phyloP scores from a whole-genome alignment of 2,329 filamentous ascomycete genomes.

The Alternaria ethzedia region DNA sequence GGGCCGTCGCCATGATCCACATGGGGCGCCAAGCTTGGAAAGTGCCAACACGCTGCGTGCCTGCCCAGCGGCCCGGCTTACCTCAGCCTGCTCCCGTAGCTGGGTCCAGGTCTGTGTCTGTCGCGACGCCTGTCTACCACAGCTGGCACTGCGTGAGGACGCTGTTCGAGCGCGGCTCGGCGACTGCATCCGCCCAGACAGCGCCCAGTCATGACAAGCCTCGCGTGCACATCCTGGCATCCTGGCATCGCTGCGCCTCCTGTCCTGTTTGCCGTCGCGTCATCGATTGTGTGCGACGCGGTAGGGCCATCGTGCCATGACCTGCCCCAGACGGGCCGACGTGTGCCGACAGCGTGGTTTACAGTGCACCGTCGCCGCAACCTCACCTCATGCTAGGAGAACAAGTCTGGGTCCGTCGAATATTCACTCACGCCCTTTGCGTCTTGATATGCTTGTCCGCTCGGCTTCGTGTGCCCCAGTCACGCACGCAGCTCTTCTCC shows the following conservation, averaged over 20 bases:
- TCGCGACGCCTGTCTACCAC: background rate
- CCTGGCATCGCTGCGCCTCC: slow-evolving; percentile 4
- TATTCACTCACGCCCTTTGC: background rate
- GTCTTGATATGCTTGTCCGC: background rate
- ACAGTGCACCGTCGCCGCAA: background rate
- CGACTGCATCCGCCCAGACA: slow-evolving; percentile 6
- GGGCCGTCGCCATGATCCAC: slow-evolving; percentile 16
- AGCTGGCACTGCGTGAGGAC: background rate
- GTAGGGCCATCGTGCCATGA: background rate
- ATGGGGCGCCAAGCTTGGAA: slow-evolving; percentile 1
- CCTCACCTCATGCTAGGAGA: background rate
- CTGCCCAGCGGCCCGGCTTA: slow-evolving; percentile 11
- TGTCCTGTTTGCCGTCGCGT: slow-evolving; percentile 3
- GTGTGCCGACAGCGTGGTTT: background rate
- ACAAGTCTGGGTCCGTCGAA: background rate
- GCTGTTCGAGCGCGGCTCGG: slow-evolving; percentile 1
- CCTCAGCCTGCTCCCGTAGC: background rate
- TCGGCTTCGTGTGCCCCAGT: background rate
- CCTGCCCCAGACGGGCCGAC: slow-evolving; percentile 5
- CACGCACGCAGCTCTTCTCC: background rate
- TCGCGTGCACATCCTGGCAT: slow-evolving; percentile 7
- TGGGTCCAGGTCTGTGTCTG: background rate
- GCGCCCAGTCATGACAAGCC: slow-evolving; percentile 14
- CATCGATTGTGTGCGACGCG: slow-evolving; percentile 6
- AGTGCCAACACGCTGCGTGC: background rate